Percentiles rank a stretch among this genome's conserved stretches.
Conservation (phyloP, 768 basidiomycete species). For the Hirschioporus abietinus region DNA sequence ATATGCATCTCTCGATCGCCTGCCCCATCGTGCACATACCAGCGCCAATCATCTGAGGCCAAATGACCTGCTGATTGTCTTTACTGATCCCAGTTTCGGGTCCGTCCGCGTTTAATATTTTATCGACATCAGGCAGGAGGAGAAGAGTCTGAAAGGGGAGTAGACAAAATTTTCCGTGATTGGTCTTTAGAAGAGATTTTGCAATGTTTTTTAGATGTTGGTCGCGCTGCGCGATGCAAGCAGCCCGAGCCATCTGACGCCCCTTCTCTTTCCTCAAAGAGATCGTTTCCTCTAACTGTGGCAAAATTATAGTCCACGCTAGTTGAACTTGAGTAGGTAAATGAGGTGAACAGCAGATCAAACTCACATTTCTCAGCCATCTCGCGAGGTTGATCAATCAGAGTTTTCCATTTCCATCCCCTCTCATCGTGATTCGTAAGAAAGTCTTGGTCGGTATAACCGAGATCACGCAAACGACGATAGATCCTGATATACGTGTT, state of each 20-base stretch:
- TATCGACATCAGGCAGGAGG: too few species aligned
- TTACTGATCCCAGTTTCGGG: too few species aligned
- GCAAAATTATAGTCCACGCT: background rate
- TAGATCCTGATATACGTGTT: background rate
- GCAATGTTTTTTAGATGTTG: background rate
- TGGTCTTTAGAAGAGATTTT: background rate
- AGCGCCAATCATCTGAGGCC: too few species aligned
- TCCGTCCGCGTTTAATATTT: too few species aligned
- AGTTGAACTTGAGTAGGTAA: background rate
- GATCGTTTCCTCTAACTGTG: background rate
- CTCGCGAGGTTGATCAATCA: background rate
- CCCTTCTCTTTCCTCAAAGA: background rate
- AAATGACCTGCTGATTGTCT: too few species aligned
- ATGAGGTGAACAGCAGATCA: background rate
- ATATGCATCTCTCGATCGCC: too few species aligned
- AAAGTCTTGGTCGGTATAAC: background rate
- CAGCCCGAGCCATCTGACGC: background rate
- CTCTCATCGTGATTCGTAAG: background rate
- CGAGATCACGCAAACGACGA: background rate
- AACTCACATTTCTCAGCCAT: background rate
- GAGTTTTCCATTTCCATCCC: background rate
- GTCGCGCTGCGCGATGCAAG: background rate
- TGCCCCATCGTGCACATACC: too few species aligned
- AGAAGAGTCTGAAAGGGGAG: too few species aligned
- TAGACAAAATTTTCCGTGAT: background rate